Evolutionary conservation across 495 filamentous ascomycete genomes (phyloP).

Genomic region (Entonaema liquescens): DNA sequence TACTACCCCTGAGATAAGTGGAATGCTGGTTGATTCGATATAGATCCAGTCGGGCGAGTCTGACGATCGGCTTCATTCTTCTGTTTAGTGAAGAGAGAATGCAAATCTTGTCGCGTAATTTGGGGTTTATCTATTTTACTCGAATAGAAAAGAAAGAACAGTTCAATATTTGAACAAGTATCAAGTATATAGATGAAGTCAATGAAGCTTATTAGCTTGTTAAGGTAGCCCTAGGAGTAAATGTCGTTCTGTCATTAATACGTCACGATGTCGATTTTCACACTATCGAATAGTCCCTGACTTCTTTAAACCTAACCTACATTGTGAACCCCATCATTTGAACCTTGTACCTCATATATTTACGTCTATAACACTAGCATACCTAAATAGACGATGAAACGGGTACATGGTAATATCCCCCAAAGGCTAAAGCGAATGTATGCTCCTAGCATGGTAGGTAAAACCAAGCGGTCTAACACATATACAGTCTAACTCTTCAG

Average conservation of each 20-base stretch:
- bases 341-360: not conserved
- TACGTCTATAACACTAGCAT: not conserved
- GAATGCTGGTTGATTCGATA: not conserved
- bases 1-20: not conserved
- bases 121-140: not conserved
- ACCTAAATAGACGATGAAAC: not conserved
- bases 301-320: too few relatives aligned
- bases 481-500: too few relatives aligned
- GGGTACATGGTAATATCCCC: too few relatives aligned
- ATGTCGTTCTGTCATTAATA: too few relatives aligned
- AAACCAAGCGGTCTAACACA: too few relatives aligned
- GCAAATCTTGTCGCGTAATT: not conserved
- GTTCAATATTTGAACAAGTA: not conserved
- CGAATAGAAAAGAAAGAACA: not conserved
- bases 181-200: not conserved
- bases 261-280: too few relatives aligned
- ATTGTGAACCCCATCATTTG: too few relatives aligned
- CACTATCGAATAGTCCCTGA: too few relatives aligned
- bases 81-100: not conserved
- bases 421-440: too few relatives aligned
- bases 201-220: constrained; percentile 12
- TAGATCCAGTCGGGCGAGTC: not conserved
- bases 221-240: too few relatives aligned
- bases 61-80: not conserved
- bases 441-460: too few relatives aligned